Percentiles rank a stretch among this genome's conserved stretches.
Evolutionary conservation across 108 stramenopile genomes (phyloP).

Genomic region (Seminavis robusta): DNA sequence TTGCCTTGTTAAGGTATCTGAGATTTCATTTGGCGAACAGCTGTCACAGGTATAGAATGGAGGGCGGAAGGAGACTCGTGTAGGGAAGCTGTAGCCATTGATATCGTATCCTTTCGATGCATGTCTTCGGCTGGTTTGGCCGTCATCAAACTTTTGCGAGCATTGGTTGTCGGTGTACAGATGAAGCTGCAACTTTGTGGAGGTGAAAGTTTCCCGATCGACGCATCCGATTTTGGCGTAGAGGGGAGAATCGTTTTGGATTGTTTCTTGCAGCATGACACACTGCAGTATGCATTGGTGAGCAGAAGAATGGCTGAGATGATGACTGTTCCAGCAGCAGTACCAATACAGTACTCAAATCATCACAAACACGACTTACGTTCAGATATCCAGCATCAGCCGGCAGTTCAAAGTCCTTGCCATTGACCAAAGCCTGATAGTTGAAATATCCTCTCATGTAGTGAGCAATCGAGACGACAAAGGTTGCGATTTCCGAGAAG

Average conservation of each 20-base stretch:
- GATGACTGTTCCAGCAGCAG: background rate
- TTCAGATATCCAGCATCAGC: conserved; percentile 78
- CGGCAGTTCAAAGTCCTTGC: conserved; percentile 70
- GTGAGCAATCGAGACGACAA: conserved; percentile 85
- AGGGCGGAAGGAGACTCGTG: conserved; percentile 73
- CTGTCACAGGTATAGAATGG: conserved; percentile 74
- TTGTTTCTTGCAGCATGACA: conserved; percentile 56
- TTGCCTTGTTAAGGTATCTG: conserved; percentile 67
- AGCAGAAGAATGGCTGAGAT: conserved; percentile 1
- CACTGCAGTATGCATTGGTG: conserved; percentile 30
- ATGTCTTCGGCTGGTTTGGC: conserved; percentile 29
- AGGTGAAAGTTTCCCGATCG: conserved; percentile 78
- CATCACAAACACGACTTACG: conserved; percentile 22
- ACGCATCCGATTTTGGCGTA: conserved; percentile 89
- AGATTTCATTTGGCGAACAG: conserved; percentile 58
- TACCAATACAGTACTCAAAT: conserved; percentile 1
- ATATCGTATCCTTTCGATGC: conserved; percentile 62
- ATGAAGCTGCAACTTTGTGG: conserved; percentile 74
- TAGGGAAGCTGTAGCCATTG: conserved; percentile 45
- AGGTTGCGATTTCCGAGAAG: conserved; percentile 72
- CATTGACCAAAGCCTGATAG: conserved; percentile 66
- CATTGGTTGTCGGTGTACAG: conserved; percentile 78
- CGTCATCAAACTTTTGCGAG: conserved; percentile 56
- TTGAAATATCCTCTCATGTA: conserved; percentile 90
- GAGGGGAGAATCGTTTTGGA: conserved; percentile 34